These are phyloP conservation scores for Harringtonia lauricola DNA, from an alignment of 2,329 filamentous ascomycete species.

Conservation along the genomic window DNA sequence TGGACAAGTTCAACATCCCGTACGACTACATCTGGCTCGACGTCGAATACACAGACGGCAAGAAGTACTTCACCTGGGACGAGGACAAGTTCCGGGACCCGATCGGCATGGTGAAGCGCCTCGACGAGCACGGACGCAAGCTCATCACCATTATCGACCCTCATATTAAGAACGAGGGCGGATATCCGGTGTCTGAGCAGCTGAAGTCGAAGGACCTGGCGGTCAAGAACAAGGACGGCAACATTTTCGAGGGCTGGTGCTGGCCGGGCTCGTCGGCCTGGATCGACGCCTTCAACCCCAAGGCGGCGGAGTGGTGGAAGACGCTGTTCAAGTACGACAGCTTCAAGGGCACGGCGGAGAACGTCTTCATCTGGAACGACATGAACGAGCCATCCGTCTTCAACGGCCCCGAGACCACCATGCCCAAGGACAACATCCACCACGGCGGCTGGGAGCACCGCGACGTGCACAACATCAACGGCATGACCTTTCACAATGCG, in stretches of 20 bases:
- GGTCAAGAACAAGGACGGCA: slow-evolving; percentile 80
- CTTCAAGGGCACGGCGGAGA: slow-evolving; percentile 78
- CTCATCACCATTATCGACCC: slow-evolving; percentile 93
- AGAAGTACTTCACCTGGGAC: slow-evolving; percentile 98
- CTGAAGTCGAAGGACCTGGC: slow-evolving; percentile 75
- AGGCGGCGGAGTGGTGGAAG: slow-evolving; percentile 84
- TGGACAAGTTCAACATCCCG: slow-evolving; percentile 89
- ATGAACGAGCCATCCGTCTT: slow-evolving; percentile 99
- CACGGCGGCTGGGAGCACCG: slow-evolving; percentile 90
- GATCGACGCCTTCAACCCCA: slow-evolving; percentile 94
- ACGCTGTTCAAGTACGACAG: slow-evolving; percentile 74
- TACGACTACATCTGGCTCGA: slow-evolving; percentile 99
- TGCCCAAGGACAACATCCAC: slow-evolving; percentile 98
- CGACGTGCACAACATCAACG: slow-evolving; percentile 92
- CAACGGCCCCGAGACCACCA: slow-evolving; percentile 94
- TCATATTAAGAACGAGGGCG: slow-evolving; percentile 86
- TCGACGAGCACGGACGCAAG: slow-evolving; percentile 77
- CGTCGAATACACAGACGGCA: slow-evolving; percentile 92
- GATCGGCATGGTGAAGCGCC: slow-evolving; percentile 74
- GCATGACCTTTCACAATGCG: slow-evolving; percentile 89
- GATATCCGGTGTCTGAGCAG: slow-evolving; percentile 68
- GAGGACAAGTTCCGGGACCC: slow-evolving; percentile 79
- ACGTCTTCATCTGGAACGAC: slow-evolving; percentile 96
- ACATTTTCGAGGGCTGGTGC: slow-evolving; percentile 92
- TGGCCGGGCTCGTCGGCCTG: slow-evolving; percentile 97